These are phyloP conservation scores for Fusarium incarnatum DNA, from an alignment of 2,329 filamentous ascomycete species.

Conservation along the genomic window DNA sequence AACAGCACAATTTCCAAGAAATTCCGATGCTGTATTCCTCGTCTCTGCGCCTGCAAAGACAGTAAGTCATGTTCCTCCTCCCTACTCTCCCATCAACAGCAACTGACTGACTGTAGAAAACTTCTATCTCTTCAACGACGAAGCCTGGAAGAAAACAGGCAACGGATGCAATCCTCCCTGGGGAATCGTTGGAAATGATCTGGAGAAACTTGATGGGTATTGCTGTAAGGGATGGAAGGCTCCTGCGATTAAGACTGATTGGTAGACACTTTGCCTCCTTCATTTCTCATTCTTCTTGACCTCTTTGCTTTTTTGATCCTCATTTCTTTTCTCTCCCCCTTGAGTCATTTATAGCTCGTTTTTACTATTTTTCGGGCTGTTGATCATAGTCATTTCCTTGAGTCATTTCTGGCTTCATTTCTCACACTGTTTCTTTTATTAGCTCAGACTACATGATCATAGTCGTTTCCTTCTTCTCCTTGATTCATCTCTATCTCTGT, in stretches of 20 bases:
- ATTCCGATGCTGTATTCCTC: conserved; percentile 29
- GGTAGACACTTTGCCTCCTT: background rate
- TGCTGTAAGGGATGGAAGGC: conserved; percentile 29
- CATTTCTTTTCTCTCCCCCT: background rate
- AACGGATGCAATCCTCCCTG: conserved; percentile 35
- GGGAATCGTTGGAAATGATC: conserved; percentile 19
- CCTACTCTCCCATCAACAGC: no score
- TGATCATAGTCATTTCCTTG: background rate
- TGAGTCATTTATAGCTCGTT: background rate
- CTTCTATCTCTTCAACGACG: conserved; percentile 33
- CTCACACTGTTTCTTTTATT: background rate
- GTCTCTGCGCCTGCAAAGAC: conserved; percentile 31
- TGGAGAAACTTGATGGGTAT: conserved; percentile 23
- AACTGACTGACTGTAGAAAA: no score
- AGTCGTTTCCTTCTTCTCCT: background rate
- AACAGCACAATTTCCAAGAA: conserved; percentile 10
- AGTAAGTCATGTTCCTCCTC: conserved; percentile 11
- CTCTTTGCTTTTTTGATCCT: no score
- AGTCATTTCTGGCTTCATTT: background rate
- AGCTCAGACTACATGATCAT: background rate
- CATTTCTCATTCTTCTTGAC: no score
- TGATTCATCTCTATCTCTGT: no score
- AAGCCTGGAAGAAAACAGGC: conserved; percentile 2
- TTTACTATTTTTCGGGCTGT: background rate
- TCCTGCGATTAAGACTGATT: background rate